Evolutionary conservation across 108 stramenopile species (phyloP), one percentile per base, ranked within the genome.

Genomic region (Pseudonitzschia multiseries): DNA sequence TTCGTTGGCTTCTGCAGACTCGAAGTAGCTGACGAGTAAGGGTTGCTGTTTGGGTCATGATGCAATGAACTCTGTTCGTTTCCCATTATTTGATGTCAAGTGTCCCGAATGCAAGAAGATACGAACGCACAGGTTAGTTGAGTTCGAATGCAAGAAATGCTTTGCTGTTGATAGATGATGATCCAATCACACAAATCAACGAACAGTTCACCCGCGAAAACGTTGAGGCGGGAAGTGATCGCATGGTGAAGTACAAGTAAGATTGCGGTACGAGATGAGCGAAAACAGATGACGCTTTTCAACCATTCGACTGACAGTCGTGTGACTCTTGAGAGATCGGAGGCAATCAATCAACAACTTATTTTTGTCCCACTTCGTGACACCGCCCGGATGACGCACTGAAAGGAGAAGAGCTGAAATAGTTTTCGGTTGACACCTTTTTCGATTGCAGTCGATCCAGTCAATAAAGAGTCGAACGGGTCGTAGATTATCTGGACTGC

Each of bases 31-130:
- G 83, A 48, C 76, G 76, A 29, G 60, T 77, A 77, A n/a, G 76
- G 76, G 56, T 59, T 76, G 46, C 20, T 50, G 70, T 31, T 29
- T 9, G 26, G 32, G 40, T 78, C 67, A 64, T 81, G 71, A 73
- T 76, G 81, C 42, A 56, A 29, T 21, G 63, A 61, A 60, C 75
- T 81, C 81, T 81, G 81, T 70, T 81, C 52, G 62, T 81, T 81
- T 32, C 81, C 81, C 81, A 81, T 81, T 62, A 62, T 56, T 48
- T 48, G 46, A 18, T 18, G 1, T 18, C 14, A 48, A n/a, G 46
- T 48, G 1, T 48, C 46, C 14, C 46, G 12, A 48, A 48, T 59
- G 10, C 8, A n/a, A 14, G 29, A 59, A 59, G 57, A 59, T 15
- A 59, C 13, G 26, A 59, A 59, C 2, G 24, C 21, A 59, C 0